Evolutionary conservation across 2,329 filamentous ascomycete genomes (phyloP), one percentile per base, ranked within the genome.

Genomic region (Colletotrichum higginsianum): DNA sequence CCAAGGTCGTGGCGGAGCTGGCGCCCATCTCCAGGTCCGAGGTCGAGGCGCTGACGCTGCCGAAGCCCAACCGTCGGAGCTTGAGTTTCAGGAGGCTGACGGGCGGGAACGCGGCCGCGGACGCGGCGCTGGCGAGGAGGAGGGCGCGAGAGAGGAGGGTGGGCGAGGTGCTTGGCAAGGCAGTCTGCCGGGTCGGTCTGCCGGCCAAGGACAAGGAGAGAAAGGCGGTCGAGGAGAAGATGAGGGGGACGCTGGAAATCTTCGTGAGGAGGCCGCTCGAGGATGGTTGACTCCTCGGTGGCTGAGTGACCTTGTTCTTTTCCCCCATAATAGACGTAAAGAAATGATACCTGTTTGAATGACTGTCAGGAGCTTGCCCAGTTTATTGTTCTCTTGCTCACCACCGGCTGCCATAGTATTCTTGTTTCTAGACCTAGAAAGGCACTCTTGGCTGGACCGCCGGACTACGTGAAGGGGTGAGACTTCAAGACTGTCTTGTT

Each of bases 171-270:
- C 92, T 96, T 74, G 89, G 89, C 1, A 83, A 84, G 1, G 84
- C 89, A 0, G 84, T 94, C 15, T 92, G 95, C 71, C 86, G 91
- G 9, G 79, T 83, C 2, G 78, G 83, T 2, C 40, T 67, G 52
- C 76, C 63, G 47, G 76, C 75, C 47, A 84, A 81, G 68, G 83
- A 83, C 2, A 86, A 89, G 80, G 92, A 93, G 71, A 88, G 83
- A 74, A 91, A 86, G 71, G 81, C 83, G 0, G 80, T 86, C 16
- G 90, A 91, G 74, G 93, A 93, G 68, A 88, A 89, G 78, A 92
- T 91, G 83, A 86, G 86, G 67, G 86, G 86, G 12, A 82, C 95
- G 15, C 79, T 97, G 40, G 93, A 95, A 78, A 83, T 94, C 38
- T 97, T 97, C 73, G 66, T 84, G 66, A 77, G 79, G 67, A 67